phyloP scores from a whole-genome alignment of 176 grass and related monocot species.

The Triticum monococcum region DNA sequence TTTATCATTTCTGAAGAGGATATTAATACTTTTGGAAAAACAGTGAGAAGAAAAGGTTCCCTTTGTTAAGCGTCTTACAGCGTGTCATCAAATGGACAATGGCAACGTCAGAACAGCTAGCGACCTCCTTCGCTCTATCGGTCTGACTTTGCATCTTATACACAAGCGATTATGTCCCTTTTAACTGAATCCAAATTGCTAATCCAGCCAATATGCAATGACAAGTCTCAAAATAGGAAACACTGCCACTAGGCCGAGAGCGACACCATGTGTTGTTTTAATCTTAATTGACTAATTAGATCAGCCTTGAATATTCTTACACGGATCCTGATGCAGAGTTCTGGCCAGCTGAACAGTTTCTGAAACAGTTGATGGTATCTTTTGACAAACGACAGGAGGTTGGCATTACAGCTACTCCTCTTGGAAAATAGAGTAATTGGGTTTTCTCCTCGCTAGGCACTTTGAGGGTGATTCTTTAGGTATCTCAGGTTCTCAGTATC shows the following conservation, averaged over 20 bases:
- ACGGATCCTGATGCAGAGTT: background rate
- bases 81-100: background rate
- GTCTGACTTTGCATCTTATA: slow-evolving; percentile 44
- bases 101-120: background rate
- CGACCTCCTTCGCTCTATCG: background rate
- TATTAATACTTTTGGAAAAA: background rate
- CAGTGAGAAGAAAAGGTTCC: background rate
- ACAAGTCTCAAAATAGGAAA: slow-evolving; percentile 6
- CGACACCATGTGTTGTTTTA: background rate
- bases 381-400: background rate
- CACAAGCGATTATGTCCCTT: background rate
- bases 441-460: background rate
- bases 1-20: no score
- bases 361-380: background rate
- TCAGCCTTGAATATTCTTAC: background rate
- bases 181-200: slow-evolving; percentile 24
- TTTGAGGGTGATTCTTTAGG: background rate
- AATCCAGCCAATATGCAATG: background rate
- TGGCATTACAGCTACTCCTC: background rate
- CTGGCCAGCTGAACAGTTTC: slow-evolving; percentile 12
- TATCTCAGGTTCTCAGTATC: background rate
- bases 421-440: background rate
- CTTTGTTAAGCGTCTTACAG: background rate
- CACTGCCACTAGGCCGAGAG: background rate
- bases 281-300: background rate